Percentiles rank a stretch among this genome's conserved stretches.
phyloP scores from a whole-genome alignment of 805 yeast species.

The Zygosaccharomyces bailii region DNA sequence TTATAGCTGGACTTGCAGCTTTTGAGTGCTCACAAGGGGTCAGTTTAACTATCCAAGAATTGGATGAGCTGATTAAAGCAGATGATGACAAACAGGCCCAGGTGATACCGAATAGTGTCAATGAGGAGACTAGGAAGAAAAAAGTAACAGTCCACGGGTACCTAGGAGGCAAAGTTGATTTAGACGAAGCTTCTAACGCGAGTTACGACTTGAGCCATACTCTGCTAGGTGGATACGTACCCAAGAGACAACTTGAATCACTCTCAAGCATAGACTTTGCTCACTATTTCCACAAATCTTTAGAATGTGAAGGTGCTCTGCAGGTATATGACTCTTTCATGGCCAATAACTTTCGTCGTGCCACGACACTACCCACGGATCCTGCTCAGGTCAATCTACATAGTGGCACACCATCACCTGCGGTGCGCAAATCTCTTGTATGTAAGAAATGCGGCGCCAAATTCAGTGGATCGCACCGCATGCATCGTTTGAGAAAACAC shows the following conservation, averaged over 20 bases:
- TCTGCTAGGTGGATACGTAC: slow-evolving; percentile 35
- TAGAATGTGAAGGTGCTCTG: slow-evolving; percentile 32
- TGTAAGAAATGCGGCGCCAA: slow-evolving; percentile 28
- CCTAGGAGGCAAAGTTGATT: slow-evolving; percentile 30
- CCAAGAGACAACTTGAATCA: slow-evolving; percentile 32
- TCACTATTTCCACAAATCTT: slow-evolving; percentile 30
- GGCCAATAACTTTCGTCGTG: slow-evolving; percentile 16
- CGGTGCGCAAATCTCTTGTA: slow-evolving; percentile 26
- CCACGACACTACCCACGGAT: neutral
- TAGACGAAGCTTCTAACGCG: slow-evolving; percentile 25
- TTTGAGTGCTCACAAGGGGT: slow-evolving; percentile 33
- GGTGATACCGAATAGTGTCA: slow-evolving; percentile 23
- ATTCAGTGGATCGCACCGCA: slow-evolving; percentile 27
- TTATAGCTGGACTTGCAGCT: slow-evolving; percentile 32
- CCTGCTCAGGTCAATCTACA: slow-evolving; percentile 2
- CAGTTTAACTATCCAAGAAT: slow-evolving; percentile 25
- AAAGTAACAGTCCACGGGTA: slow-evolving; percentile 32
- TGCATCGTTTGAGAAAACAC: slow-evolving; percentile 22
- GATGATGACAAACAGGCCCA: slow-evolving; percentile 27
- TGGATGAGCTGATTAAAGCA: slow-evolving; percentile 27
- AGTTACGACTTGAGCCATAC: slow-evolving; percentile 32
- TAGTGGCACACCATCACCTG: slow-evolving; percentile 6
- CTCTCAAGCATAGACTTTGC: slow-evolving; percentile 35
- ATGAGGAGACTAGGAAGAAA: slow-evolving; percentile 12
- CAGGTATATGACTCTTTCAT: slow-evolving; percentile 26